These are phyloP conservation scores for Ceratobasidium theobromae DNA, from an alignment of 1,284 basidiomycete genomes.

Conservation along the genomic window DNA sequence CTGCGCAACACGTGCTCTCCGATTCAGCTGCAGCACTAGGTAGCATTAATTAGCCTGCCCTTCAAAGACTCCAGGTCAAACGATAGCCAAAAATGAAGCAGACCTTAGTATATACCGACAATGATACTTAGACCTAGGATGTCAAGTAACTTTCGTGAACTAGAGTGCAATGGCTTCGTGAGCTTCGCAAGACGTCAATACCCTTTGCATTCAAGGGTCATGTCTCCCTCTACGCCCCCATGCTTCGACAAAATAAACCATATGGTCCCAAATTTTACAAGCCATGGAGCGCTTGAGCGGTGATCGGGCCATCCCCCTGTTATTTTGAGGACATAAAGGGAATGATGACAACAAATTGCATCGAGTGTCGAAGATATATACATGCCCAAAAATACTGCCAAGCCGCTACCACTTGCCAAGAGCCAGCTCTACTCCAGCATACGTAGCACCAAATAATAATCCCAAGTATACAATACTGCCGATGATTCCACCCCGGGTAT, in stretches of 20 bases:
- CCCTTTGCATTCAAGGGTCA: no score
- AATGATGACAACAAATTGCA: no score
- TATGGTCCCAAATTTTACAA: no score
- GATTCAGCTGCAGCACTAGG: not conserved
- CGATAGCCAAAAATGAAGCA: no score
- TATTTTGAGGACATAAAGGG: no score
- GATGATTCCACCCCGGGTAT: conserved; percentile 14
- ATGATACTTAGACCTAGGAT: not conserved
- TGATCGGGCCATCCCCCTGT: no score
- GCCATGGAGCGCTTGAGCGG: no score
- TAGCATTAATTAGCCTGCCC: no score
- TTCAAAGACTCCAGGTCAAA: no score
- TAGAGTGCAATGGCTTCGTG: not conserved
- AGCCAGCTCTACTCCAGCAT: conserved; percentile 12
- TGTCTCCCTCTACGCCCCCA: not conserved
- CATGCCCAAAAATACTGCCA: not conserved
- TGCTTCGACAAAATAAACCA: not conserved
- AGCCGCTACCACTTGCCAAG: conserved; percentile 16
- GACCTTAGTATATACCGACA: not conserved
- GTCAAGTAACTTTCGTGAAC: not conserved
- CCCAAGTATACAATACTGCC: not conserved
- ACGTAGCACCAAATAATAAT: not conserved
- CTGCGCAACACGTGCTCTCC: not conserved
- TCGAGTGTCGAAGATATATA: no score
- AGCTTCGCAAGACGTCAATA: not conserved